Evolutionary conservation across 805 yeast genomes (phyloP).

Genomic region (Isabelozyma pseudorhagii): DNA sequence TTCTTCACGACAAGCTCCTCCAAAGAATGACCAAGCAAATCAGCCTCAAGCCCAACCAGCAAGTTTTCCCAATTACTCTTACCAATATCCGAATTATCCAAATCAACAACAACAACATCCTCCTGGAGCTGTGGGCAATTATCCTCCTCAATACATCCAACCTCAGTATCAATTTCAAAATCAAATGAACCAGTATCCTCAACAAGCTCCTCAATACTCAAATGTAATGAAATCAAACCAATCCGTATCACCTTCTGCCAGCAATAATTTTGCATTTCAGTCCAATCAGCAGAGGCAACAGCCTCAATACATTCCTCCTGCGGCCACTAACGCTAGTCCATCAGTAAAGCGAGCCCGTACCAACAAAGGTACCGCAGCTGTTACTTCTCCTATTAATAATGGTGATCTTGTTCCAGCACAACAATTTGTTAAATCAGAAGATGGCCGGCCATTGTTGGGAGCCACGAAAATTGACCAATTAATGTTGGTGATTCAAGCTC

Average conservation of each 20-base stretch:
- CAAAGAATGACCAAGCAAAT: not conserved
- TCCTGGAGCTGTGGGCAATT: constrained; percentile 3
- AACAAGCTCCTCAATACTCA: constrained; percentile 4
- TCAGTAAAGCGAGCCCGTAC: constrained; percentile 2
- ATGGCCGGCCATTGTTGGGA: constrained; percentile 70
- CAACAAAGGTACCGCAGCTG: not conserved
- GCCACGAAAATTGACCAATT: constrained; percentile 88
- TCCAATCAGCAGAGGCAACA: constrained; percentile 8
- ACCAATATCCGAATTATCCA: constrained; percentile 11
- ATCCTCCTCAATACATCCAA: constrained; percentile 10
- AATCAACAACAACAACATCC: constrained; percentile 4
- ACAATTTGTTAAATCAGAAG: constrained; percentile 49
- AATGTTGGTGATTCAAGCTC: constrained; percentile 87
- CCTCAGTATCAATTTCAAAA: constrained; percentile 5
- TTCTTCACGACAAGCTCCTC: constrained; percentile 4
- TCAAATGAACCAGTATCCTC: constrained; percentile 7
- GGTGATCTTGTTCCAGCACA: constrained; percentile 42
- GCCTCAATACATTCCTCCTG: constrained; percentile 5
- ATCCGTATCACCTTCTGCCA: not conserved
- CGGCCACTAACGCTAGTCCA: constrained; percentile 3
- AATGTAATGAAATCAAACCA: constrained; percentile 3
- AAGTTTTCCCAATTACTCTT: constrained; percentile 8
- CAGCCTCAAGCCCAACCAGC: constrained; percentile 5
- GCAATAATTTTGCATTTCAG: constrained; percentile 1
- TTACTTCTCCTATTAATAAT: constrained; percentile 5